Base-by-base conservation (phyloP, 1,139 yeast genomes). In the Protomyces pachydermus region DNA sequence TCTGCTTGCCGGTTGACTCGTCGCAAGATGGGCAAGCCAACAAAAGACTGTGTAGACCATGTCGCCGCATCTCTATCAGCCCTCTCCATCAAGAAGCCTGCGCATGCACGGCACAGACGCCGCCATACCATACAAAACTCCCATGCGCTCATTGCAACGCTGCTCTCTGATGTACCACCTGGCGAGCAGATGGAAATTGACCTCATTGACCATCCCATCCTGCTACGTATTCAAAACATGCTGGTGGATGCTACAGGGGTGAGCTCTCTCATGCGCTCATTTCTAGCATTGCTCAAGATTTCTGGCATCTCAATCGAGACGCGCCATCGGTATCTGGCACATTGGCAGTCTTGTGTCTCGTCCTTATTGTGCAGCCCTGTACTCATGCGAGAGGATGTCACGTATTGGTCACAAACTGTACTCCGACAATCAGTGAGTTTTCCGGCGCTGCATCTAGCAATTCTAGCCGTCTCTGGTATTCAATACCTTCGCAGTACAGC, bases 381-480 rank as follows among this genome's bases (percentile, higher is more conserved):
- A 14, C 39, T 57, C 3, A 53, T 35, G 35, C 9, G 20, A 32
- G 14, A 46, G 10, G 32, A 34, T 20, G 48, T 18, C 8, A 10
- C 14, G 14, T 57, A 48, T 20, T 57, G 61, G 61, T 34, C 38
- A 16, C 39, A 23, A 35, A 37, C 35, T 16, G 23, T 57, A 10
- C 37, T 57, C 28, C 28, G n/a, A 6, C 38, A 6, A 14, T 57
- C 61, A 12, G 34, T 23, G 34, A 14, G 37, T 20, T 16, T 48
- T 12, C 37, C 61, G 25, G 39, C 61, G 4, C 32, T 57, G n/a
- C 55, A 57, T 38, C 48, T 53, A 16, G 61, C 61, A 9, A 12
- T 57, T 2, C 38, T 57, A 18, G 42, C 54, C 5, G 61, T 57
- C 32, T 37, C 61, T 16, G 61, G 61, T 14, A 16, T 57, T 25